A percentile compares a stretch with the other conserved stretches of the same genome.
phyloP scores from a whole-genome alignment of 192 early-diverging fungal genomes.

The Lobosporangium transversale region DNA sequence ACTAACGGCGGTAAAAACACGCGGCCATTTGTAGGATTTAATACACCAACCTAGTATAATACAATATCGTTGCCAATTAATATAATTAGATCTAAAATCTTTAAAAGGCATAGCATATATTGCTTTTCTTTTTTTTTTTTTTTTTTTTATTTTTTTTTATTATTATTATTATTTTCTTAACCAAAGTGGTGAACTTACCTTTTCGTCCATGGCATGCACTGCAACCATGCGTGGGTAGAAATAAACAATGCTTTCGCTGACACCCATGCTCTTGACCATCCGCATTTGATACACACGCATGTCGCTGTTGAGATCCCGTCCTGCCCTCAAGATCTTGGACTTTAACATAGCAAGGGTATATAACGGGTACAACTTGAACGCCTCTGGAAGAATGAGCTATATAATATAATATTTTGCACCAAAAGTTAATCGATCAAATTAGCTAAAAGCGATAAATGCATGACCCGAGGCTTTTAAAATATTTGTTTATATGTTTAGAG shows the following conservation, averaged over 20 bases:
- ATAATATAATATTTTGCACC: background rate
- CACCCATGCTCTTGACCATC: slow-evolving; percentile 78
- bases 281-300: slow-evolving; percentile 84
- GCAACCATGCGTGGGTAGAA: slow-evolving; percentile 87
- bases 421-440: too few species aligned
- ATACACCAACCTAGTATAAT: slow-evolving; percentile 35
- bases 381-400: slow-evolving; percentile 95
- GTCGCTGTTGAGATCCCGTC: slow-evolving; percentile 78
- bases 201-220: slow-evolving; percentile 68
- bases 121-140: too few species aligned
- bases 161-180: too few species aligned
- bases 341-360: slow-evolving; percentile 88
- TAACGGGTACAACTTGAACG: slow-evolving; percentile 93
- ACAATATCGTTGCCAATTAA: too few species aligned
- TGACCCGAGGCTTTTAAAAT: background rate
- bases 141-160: too few species aligned
- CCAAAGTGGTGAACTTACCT: slow-evolving; percentile 44
- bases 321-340: slow-evolving; percentile 80
- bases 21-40: slow-evolving; percentile 52
- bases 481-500: background rate
- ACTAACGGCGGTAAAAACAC: slow-evolving; percentile 74
- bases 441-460: background rate
- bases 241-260: slow-evolving; percentile 76
- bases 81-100: too few species aligned
- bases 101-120: too few species aligned